A percentile compares a stretch with the other conserved stretches of the same genome.
Evolutionary conservation across 345 rosid genomes (phyloP).

Genomic region (Anacardium occidentale): DNA sequence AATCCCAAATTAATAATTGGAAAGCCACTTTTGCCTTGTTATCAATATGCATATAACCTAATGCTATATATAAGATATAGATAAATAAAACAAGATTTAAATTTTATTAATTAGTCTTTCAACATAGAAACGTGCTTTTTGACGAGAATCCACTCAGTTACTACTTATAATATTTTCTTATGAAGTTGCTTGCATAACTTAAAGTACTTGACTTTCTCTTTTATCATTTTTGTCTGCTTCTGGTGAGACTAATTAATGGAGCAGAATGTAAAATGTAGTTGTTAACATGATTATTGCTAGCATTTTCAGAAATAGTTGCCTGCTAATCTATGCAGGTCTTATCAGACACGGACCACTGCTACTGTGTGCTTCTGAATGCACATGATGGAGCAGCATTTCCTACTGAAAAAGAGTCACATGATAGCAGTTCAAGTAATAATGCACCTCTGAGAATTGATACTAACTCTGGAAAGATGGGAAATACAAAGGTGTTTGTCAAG

Average conservation of each 20-base stretch:
- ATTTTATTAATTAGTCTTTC: not conserved
- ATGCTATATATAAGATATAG: not conserved
- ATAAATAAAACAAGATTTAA: not conserved
- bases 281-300: not conserved
- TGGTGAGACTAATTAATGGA: not conserved
- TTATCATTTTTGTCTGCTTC: not conserved
- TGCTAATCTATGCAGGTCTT: constrained; percentile 55
- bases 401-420: constrained; percentile 40
- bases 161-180: not conserved
- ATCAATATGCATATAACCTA: not conserved
- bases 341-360: constrained; percentile 85
- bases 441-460: constrained; percentile 32
- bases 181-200: not conserved
- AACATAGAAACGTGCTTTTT: not conserved
- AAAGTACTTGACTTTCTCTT: not conserved
- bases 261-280: not conserved
- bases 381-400: constrained; percentile 97
- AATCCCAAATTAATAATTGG: too few species aligned
- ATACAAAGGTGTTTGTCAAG: constrained; percentile 58
- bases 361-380: constrained; percentile 90
- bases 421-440: constrained; percentile 44
- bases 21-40: too few species aligned
- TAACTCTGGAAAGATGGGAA: constrained; percentile 39
- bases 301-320: constrained; percentile 3
- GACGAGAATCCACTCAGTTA: not conserved